These are phyloP conservation scores for Alternaria dauci DNA, from an alignment of 2,329 filamentous ascomycete genomes.

Conservation along the genomic window DNA sequence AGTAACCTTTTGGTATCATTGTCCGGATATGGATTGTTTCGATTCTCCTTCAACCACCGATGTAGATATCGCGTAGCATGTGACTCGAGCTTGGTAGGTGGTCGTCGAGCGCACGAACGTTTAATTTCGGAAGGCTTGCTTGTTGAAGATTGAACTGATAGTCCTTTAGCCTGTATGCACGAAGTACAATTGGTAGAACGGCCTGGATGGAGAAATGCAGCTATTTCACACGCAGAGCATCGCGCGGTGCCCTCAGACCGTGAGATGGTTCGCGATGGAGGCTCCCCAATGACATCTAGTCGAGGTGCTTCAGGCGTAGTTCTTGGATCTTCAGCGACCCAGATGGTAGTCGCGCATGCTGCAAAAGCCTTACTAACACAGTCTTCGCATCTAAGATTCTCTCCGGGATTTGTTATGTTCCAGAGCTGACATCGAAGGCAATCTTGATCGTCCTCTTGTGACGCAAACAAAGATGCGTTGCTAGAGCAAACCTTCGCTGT, in stretches of 20 bases:
- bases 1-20: constrained; percentile 40
- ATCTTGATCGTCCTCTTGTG: constrained; percentile 8
- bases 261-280: neutral
- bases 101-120: constrained; percentile 42
- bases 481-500: constrained; percentile 23
- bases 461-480: constrained; percentile 18
- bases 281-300: neutral
- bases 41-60: constrained; percentile 41
- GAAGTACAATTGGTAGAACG: constrained; percentile 21
- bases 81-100: constrained; percentile 39
- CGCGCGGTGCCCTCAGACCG: constrained; percentile 6
- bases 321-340: neutral
- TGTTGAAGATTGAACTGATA: constrained; percentile 23
- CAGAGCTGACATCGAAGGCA: constrained; percentile 39
- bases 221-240: constrained; percentile 38
- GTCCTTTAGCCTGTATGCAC: constrained; percentile 18
- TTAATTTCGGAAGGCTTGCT: constrained; percentile 22
- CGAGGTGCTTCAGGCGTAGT: neutral
- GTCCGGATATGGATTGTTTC: constrained; percentile 43
- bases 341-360: neutral
- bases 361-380: constrained; percentile 23
- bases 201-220: constrained; percentile 23
- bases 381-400: constrained; percentile 31
- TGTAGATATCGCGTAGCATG: constrained; percentile 39
- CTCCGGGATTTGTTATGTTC: constrained; percentile 33